phyloP scores from a whole-genome alignment of 176 grass and related monocot species.

The Phragmites australis region DNA sequence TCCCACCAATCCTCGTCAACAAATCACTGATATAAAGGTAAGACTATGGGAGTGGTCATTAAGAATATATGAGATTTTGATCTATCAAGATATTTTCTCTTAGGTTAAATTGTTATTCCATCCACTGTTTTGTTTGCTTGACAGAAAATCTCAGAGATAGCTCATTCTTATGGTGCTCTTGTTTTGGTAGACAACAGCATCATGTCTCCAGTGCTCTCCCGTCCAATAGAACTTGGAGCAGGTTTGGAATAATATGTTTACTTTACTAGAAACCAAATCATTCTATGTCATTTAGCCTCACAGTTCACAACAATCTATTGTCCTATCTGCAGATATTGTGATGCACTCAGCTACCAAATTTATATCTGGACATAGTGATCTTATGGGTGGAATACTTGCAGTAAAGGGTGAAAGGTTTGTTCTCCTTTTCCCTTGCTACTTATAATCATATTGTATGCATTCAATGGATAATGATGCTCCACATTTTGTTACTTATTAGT shows the following conservation, averaged over 20 bases:
- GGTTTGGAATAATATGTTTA: conserved; percentile 48
- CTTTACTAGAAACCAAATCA: conserved; percentile 3
- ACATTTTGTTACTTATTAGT: neutral
- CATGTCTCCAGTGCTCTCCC: conserved; percentile 94
- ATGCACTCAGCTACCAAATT: conserved; percentile 99
- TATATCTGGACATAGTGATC: conserved; percentile 95
- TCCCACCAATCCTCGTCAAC: conserved; percentile 93
- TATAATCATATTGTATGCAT: neutral
- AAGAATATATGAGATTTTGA: neutral
- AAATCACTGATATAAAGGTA: conserved; percentile 93
- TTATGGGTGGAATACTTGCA: conserved; percentile 97
- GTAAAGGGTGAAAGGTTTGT: conserved; percentile 87
- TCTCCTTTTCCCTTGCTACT: conserved; percentile 3
- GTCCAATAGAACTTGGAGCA: conserved; percentile 85
- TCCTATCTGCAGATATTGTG: conserved; percentile 74
- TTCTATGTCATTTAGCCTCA: conserved; percentile 1
- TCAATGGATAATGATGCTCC: neutral
- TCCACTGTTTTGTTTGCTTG: conserved; percentile 29
- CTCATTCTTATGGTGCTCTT: conserved; percentile 70
- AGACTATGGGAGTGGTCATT: neutral
- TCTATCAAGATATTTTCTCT: conserved; percentile 4
- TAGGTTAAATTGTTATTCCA: neutral
- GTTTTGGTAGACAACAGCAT: conserved; percentile 98
- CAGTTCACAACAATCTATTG: neutral
- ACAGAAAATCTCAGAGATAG: conserved; percentile 96